Conservation (phyloP, 306 rosid genomes). For the Rosa persica region DNA sequence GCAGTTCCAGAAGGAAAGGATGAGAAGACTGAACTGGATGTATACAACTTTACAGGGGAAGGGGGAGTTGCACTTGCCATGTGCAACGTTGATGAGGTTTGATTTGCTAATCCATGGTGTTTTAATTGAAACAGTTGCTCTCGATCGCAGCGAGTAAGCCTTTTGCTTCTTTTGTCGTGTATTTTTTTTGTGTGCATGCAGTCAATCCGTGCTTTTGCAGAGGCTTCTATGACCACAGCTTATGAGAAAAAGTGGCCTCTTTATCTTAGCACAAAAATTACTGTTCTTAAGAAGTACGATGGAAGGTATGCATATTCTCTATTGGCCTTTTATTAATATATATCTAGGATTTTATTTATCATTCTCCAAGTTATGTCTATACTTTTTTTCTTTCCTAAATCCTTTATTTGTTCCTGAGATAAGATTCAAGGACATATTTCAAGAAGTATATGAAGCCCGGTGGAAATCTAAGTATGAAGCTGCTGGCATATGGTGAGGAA, state of each 20-base stretch:
- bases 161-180: constrained; percentile 8
- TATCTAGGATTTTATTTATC: background rate
- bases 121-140: constrained; percentile 24
- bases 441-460: constrained; percentile 87
- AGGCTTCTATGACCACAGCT: constrained; percentile 88
- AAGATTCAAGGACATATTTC: constrained; percentile 97
- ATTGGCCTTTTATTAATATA: background rate
- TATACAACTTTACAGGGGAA: constrained; percentile 76
- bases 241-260: constrained; percentile 92
- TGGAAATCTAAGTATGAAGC: constrained; percentile 94
- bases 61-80: constrained; percentile 90
- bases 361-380: background rate
- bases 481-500: constrained; percentile 85
- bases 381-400: background rate
- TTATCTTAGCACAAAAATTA: constrained; percentile 94
- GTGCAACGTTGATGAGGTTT: constrained; percentile 97
- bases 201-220: constrained; percentile 89
- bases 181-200: constrained; percentile 21
- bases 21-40: constrained; percentile 77
- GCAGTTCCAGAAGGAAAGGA: constrained; percentile 76
- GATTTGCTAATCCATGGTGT: constrained; percentile 24
- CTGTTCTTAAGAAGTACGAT: constrained; percentile 95
- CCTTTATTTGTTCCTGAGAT: constrained; percentile 29
- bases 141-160: constrained; percentile 22
- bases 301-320: constrained; percentile 67